Evolutionary conservation across 306 rosid species (phyloP).

Genomic region (Albizia julibrissin): DNA sequence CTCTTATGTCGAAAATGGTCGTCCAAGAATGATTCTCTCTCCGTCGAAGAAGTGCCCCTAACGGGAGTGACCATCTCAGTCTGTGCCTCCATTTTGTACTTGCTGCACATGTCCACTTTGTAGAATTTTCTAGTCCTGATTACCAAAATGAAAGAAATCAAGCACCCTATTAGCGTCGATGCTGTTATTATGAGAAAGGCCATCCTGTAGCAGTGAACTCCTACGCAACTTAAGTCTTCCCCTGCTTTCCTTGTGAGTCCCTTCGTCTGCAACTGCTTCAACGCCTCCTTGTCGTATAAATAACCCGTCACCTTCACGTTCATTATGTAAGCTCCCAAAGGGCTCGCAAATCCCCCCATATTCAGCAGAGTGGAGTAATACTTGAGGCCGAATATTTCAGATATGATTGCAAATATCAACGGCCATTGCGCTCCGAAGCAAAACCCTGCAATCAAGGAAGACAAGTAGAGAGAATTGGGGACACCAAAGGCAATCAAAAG

Average conservation of each 20-base stretch:
- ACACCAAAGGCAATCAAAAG: conserved; percentile 54
- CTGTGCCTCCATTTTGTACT: conserved; percentile 10
- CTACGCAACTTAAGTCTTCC: conserved; percentile 45
- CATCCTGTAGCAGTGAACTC: conserved; percentile 41
- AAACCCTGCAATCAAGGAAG: conserved; percentile 71
- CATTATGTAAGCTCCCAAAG: conserved; percentile 44
- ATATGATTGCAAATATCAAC: conserved; percentile 69
- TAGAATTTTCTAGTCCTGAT: conserved; percentile 53
- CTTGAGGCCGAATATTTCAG: conserved; percentile 77
- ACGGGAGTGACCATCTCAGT: not conserved
- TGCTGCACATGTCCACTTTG: conserved; percentile 41
- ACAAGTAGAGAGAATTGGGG: conserved; percentile 44
- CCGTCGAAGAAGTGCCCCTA: not conserved
- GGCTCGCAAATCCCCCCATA: conserved; percentile 73
- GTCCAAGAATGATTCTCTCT: not conserved
- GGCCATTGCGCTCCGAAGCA: conserved; percentile 90
- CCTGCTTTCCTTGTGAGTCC: not conserved
- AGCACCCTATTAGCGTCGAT: conserved; percentile 37
- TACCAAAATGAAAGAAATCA: conserved; percentile 44
- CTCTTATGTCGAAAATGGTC: not conserved
- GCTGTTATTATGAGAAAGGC: conserved; percentile 48
- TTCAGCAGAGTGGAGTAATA: conserved; percentile 74
- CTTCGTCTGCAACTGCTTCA: conserved; percentile 24
- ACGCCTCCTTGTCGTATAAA: conserved; percentile 53
- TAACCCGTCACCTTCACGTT: conserved; percentile 42